Conservation (phyloP, 2,329 filamentous ascomycete species). For the Podosphaera aphanis region DNA sequence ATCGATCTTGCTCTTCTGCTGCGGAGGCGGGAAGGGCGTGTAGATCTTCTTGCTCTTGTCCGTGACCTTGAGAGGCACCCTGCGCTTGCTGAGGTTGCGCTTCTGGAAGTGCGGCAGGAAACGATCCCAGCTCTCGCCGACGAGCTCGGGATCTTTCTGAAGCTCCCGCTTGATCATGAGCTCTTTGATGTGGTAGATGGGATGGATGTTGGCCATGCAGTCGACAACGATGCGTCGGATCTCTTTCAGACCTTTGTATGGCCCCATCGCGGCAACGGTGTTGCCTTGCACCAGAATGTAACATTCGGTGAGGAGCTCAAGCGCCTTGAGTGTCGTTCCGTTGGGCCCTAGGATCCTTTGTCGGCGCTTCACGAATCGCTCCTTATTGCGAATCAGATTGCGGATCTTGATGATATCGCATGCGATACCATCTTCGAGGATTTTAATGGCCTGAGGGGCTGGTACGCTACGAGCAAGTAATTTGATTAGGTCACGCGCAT, state of each 20-base stretch:
- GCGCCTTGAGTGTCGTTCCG: slow-evolving; percentile 77
- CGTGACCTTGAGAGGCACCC: slow-evolving; percentile 59
- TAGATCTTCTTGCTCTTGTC: slow-evolving; percentile 90
- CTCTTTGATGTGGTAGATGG: slow-evolving; percentile 82
- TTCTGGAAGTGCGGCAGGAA: slow-evolving; percentile 97
- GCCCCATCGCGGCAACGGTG: slow-evolving; percentile 78
- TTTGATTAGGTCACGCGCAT: slow-evolving; percentile 85
- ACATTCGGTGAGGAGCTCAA: slow-evolving; percentile 74
- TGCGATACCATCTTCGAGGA: slow-evolving; percentile 74
- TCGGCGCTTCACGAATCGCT: slow-evolving; percentile 81
- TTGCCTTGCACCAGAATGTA: slow-evolving; percentile 95
- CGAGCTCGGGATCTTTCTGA: slow-evolving; percentile 68
- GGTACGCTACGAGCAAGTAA: slow-evolving; percentile 78
- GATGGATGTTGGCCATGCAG: slow-evolving; percentile 87
- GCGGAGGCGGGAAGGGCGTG: slow-evolving; percentile 88
- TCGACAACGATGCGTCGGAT: slow-evolving; percentile 75
- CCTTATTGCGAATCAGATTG: slow-evolving; percentile 74
- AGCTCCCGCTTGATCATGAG: slow-evolving; percentile 86
- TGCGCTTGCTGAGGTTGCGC: slow-evolving; percentile 64
- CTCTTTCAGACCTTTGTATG: slow-evolving; percentile 82
- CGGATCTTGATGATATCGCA: slow-evolving; percentile 94
- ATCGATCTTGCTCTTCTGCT: slow-evolving; percentile 98
- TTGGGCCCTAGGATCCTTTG: slow-evolving; percentile 82
- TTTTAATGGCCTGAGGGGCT: slow-evolving; percentile 78
- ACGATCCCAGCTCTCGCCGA: slow-evolving; percentile 77